Evolutionary conservation across 164 flowering plant species (phyloP).

Genomic region (Aristolochia contorta): DNA sequence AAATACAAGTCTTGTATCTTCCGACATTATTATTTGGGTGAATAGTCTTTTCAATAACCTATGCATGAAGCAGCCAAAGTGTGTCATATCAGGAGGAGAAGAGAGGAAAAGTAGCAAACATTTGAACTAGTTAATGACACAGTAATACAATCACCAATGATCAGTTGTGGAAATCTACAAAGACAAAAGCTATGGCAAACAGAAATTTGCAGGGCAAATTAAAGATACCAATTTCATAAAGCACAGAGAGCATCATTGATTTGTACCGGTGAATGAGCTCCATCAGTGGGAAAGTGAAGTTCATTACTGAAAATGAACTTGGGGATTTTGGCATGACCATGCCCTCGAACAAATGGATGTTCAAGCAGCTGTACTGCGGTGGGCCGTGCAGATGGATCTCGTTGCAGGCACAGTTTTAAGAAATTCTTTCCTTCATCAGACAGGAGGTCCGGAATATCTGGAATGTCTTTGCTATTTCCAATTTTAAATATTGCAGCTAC

Average conservation of each 20-base stretch:
- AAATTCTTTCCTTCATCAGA: constrained; percentile 74
- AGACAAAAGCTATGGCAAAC: not conserved
- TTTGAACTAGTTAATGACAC: no score
- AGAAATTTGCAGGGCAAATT: not conserved
- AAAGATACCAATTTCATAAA: not conserved
- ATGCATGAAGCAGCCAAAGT: no score
- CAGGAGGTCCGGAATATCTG: constrained; percentile 70
- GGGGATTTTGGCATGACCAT: constrained; percentile 35
- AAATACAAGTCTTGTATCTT: no score
- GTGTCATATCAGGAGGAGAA: no score
- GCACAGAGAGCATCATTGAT: not conserved
- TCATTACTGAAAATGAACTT: constrained; percentile 37
- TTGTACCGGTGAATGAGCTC: constrained; percentile 1
- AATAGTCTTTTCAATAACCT: no score
- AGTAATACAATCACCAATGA: no score
- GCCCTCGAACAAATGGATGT: constrained; percentile 68
- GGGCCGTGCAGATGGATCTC: constrained; percentile 75
- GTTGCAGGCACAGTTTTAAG: constrained; percentile 61
- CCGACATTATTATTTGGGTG: no score
- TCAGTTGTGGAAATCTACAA: not conserved
- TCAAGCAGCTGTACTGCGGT: constrained; percentile 54
- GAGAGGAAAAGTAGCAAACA: no score
- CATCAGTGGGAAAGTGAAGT: constrained; percentile 38
- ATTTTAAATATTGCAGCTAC: constrained; percentile 97
- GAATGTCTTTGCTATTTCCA: constrained; percentile 88